Evolutionary conservation across 2,329 filamentous ascomycete genomes (phyloP), one percentile per base, ranked within the genome.

Genomic region (Neofusicoccum ribis): DNA sequence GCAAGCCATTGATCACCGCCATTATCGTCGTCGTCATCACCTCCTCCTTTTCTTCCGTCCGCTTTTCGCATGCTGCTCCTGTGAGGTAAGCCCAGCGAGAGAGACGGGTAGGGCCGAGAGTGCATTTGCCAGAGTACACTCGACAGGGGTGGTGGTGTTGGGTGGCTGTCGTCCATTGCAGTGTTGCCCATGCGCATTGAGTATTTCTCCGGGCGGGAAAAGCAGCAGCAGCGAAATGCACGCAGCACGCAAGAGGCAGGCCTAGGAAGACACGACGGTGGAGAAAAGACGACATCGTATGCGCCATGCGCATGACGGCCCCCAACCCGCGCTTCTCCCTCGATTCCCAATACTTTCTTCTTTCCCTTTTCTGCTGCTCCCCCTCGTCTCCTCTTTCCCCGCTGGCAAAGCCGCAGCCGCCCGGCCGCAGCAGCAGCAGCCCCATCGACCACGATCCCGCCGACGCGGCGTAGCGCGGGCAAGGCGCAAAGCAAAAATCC

Each of bases 1-100:
- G 56, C 56, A 60, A 60, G 56, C 56, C 56, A 60, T 60, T 60
- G 56, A 60, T 60, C 56, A 37, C 43, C 39, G 31, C 43, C 43
- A 5, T 47, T 60, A 17, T 60, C 56, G 43, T 60, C 43, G 56
- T 60, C 56, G 56, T 60, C 50, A 39, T 52, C 56, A 60, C 37
- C 56, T 34, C 20, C 41, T 58, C 52, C 37, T 58, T 20, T 39
- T 54, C 8, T 41, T 36, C 51, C 51, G 17, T 23, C 31, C 36
- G 46, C 20, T 12, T 15, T 31, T 52, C 31, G 50, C 52, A 37
- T 43, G 39, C 27, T 34, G 14, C 41, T 34, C 54, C 54, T 5
- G 54, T 44, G 8, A 60, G n/a, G 56, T 60, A 60, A 60, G 56
- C 43, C 12, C 14, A 34, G 54, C 34, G 37, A 37, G 31, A 17